Percentiles rank a stretch among this genome's conserved stretches.
Conservation (phyloP, 1,284 basidiomycete genomes). For the Cystobasidium pallidum region DNA sequence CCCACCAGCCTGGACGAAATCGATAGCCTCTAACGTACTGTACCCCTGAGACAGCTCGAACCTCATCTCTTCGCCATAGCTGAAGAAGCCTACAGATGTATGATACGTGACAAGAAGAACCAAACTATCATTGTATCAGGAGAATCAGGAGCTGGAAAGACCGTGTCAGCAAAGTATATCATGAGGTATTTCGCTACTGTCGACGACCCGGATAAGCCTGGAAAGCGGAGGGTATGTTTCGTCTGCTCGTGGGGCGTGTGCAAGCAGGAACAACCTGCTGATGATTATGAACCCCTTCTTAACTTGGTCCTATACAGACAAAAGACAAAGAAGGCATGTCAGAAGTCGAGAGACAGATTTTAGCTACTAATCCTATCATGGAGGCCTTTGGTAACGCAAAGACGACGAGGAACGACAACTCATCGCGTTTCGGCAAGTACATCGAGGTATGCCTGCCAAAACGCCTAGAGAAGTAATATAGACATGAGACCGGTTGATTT, state of each 20-base stretch:
- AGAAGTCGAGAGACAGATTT: slow-evolving; percentile 94
- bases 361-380: slow-evolving; percentile 98
- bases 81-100: slow-evolving; percentile 97
- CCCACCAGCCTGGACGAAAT: not conserved
- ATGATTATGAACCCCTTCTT: slow-evolving; percentile 59
- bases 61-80: slow-evolving; percentile 99
- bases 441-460: slow-evolving; percentile 74
- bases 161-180: slow-evolving; percentile 98
- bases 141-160: slow-evolving; percentile 99
- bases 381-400: slow-evolving; percentile 99
- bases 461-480: not conserved
- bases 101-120: slow-evolving; percentile 91
- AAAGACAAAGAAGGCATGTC: slow-evolving; percentile 64
- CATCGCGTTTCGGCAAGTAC: slow-evolving; percentile 98
- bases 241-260: too few relatives aligned
- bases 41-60: slow-evolving; percentile 66
- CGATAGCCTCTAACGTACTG: too few relatives aligned
- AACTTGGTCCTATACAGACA: not conserved
- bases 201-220: slow-evolving; percentile 70
- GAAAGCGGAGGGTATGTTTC: slow-evolving; percentile 63
- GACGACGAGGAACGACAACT: slow-evolving; percentile 98
- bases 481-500: not conserved
- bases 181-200: slow-evolving; percentile 99
- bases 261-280: slow-evolving; percentile 56
- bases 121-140: slow-evolving; percentile 99